Base-by-base conservation (phyloP, 352 stramenopile genomes). In the Pythium periplocum region DNA sequence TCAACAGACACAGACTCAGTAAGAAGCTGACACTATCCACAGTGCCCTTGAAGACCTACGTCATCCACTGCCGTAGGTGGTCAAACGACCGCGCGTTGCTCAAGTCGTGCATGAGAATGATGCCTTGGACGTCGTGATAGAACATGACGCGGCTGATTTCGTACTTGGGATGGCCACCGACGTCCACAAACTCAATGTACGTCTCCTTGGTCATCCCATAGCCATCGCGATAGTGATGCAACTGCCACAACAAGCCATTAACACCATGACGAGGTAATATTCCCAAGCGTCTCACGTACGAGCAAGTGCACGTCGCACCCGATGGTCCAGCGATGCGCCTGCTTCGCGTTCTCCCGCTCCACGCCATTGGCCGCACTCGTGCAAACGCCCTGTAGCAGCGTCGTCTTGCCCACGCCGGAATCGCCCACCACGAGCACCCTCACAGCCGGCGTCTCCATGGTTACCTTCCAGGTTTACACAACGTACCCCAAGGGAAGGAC, bases 101-200 rank as follows among this genome's bases (percentile, higher is more conserved):
- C 32, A 91, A 57, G 41, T 95, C 85, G 54, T 95, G 75, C 33
- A 92, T 72, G 10, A 95, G 79, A n/a, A 95, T 62, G 34, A 95
- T 61, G 6, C 83, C 84, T 37, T 95, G 83, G 2, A 93, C 68
- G 51, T 92, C 68, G 49, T 89, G 64, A 67, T 93, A 95, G 58
- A 93, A 95, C 43, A 88, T 81, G 4, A 61, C 53, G 11, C 85
- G 78, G 55, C 81, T 93, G 59, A 88, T 67, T 50, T 91, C 80
- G 69, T 93, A 91, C 53, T 87, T 78, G 35, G 75, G 71, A 59
- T 95, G 81, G 8, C 85, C 82, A 30, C 85, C 83, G 11, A 95
- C 80, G 47, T 95, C 85, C 17, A 93, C 60, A 42, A 95, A 93
- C 66, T 95, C 85, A 10, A 95, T 66, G 45, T 85, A 89, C 54